Evolutionary conservation across 2,329 filamentous ascomycete species (phyloP).

Genomic region (Botryotinia calthae): DNA sequence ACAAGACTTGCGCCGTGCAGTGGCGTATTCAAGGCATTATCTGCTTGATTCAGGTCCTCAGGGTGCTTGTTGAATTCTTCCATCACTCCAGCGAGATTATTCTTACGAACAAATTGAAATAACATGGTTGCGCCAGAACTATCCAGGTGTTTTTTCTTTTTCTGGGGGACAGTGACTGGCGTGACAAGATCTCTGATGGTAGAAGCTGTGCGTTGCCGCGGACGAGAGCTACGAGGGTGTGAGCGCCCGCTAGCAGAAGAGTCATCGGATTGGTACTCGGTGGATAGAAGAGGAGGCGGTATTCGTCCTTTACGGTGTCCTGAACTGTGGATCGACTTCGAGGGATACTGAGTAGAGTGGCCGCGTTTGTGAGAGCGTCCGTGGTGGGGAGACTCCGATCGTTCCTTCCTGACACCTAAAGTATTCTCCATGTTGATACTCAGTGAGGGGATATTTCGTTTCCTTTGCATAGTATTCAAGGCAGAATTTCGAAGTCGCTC

Average conservation of each 20-base stretch:
- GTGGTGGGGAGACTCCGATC: slow-evolving; percentile 58
- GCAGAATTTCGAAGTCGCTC: slow-evolving; percentile 33
- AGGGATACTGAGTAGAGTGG: slow-evolving; percentile 60
- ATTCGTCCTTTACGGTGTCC: slow-evolving; percentile 59
- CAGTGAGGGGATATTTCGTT: slow-evolving; percentile 26
- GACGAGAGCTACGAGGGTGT: slow-evolving; percentile 56
- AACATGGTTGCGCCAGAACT: slow-evolving; percentile 88
- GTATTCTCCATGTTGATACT: slow-evolving; percentile 21
- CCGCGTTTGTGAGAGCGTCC: slow-evolving; percentile 60
- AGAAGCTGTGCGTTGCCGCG: slow-evolving; percentile 55
- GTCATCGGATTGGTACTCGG: slow-evolving; percentile 66
- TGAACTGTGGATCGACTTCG: slow-evolving; percentile 54
- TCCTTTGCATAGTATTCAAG: slow-evolving; percentile 29
- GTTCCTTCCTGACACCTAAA: slow-evolving; percentile 28
- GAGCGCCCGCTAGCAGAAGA: slow-evolving; percentile 61
- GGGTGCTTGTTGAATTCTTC: slow-evolving; percentile 68
- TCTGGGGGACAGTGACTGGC: slow-evolving; percentile 63
- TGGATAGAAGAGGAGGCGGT: slow-evolving; percentile 58
- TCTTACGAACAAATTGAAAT: slow-evolving; percentile 80
- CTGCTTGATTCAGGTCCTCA: slow-evolving; percentile 82
- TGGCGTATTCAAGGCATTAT: slow-evolving; percentile 95
- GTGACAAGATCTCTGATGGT: slow-evolving; percentile 58
- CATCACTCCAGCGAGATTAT: slow-evolving; percentile 77
- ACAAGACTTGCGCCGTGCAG: slow-evolving; percentile 89
- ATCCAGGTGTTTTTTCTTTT: slow-evolving; percentile 80